A percentile compares a stretch with the other conserved stretches of the same genome.
Conservation (phyloP, 495 filamentous ascomycete species). For the Xylaria bambusicola region DNA sequence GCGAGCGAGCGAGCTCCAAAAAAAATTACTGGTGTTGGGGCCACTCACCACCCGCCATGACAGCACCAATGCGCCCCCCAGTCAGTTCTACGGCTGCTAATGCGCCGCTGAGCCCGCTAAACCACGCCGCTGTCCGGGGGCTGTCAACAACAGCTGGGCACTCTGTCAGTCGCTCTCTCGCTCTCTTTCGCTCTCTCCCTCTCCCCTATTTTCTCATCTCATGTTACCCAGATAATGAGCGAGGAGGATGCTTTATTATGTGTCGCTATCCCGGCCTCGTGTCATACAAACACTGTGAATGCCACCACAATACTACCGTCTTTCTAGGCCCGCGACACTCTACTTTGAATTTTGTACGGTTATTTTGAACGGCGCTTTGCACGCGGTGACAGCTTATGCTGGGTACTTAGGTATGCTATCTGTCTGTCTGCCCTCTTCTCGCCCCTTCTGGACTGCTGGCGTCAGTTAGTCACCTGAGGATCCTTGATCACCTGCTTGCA, state of each 20-base stretch:
- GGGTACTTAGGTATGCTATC: too few species aligned
- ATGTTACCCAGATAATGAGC: not conserved
- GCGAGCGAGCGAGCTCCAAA: too few species aligned
- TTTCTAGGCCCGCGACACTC: too few species aligned
- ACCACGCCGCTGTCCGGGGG: conserved; percentile 9
- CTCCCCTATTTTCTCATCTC: not conserved
- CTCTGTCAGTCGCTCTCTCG: not conserved
- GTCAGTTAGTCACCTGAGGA: conserved; percentile 5
- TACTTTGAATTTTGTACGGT: too few species aligned
- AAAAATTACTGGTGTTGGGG: conserved; percentile 14
- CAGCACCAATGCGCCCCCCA: not conserved
- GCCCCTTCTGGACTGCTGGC: not conserved
- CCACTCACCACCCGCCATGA: not conserved
- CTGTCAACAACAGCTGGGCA: not conserved
- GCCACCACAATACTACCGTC: too few species aligned
- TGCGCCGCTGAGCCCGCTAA: not conserved
- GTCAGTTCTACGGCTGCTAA: not conserved
- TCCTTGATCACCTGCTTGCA: conserved; percentile 10
- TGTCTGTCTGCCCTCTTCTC: too few species aligned
- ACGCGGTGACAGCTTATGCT: too few species aligned
- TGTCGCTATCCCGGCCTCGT: too few species aligned
- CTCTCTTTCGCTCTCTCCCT: not conserved
- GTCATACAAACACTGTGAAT: too few species aligned
- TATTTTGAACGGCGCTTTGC: too few species aligned
- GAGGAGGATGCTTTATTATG: not conserved